Evolutionary conservation across 306 rosid species (phyloP).

Genomic region (Potentilla sterilis): DNA sequence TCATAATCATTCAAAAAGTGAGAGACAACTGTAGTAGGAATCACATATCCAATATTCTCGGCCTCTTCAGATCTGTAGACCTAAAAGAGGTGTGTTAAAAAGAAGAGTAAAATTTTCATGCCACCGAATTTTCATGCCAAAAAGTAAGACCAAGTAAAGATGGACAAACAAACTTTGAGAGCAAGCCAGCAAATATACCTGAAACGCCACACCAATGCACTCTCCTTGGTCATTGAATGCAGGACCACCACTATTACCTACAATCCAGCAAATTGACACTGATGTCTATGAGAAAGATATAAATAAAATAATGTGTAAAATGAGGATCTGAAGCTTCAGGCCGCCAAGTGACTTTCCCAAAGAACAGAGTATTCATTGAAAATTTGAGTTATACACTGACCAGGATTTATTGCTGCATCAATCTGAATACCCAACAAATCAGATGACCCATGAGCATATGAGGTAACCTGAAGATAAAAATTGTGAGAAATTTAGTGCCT

Average conservation of each 20-base stretch:
- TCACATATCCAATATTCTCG: slow-evolving; percentile 99
- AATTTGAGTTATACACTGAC: slow-evolving; percentile 43
- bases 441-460: slow-evolving; percentile 96
- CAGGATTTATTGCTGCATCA: slow-evolving; percentile 99
- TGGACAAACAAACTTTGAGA: slow-evolving; percentile 17
- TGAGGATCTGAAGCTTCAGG: slow-evolving; percentile 11
- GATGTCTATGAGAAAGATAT: slow-evolving; percentile 34
- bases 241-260: slow-evolving; percentile 99
- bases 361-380: neutral
- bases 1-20: slow-evolving; percentile 91
- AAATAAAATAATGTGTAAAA: slow-evolving; percentile 8
- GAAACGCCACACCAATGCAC: slow-evolving; percentile 99
- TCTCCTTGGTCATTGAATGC: slow-evolving; percentile 94
- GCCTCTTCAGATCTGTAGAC: slow-evolving; percentile 97
- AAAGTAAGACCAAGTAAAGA: slow-evolving; percentile 15
- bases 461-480: slow-evolving; percentile 70
- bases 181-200: slow-evolving; percentile 63
- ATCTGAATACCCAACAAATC: slow-evolving; percentile 97
- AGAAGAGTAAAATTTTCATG: slow-evolving; percentile 1
- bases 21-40: slow-evolving; percentile 93
- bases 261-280: slow-evolving; percentile 44
- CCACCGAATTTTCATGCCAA: neutral
- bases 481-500: neutral
- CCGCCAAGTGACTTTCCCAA: neutral
- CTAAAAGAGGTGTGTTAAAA: slow-evolving; percentile 66